Percentiles rank a stretch among this genome's conserved stretches.
These are phyloP conservation scores for Epichloe scottii DNA, from an alignment of 2,329 filamentous ascomycete species.

Conservation along the genomic window DNA sequence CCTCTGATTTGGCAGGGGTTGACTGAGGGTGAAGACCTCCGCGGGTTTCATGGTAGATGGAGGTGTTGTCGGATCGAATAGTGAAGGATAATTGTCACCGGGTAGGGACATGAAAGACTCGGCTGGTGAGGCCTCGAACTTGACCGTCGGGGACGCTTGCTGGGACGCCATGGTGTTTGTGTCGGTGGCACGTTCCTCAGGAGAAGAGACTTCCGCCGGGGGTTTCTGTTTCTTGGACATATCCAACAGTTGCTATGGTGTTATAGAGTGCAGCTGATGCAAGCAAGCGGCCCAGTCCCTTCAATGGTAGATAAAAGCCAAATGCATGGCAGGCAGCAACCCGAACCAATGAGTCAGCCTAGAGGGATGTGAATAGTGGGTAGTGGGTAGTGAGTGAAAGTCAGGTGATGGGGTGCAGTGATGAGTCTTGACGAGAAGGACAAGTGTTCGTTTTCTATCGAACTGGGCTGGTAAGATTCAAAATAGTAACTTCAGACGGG, in stretches of 20 bases:
- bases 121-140: slow-evolving; percentile 40
- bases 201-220: background rate
- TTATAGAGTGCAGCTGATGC: background rate
- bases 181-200: background rate
- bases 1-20: slow-evolving; percentile 15
- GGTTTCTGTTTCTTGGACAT: background rate
- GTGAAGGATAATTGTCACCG: slow-evolving; percentile 34
- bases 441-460: slow-evolving; percentile 2
- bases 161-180: slow-evolving; percentile 24
- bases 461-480: background rate
- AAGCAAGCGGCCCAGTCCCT: slow-evolving; percentile 8
- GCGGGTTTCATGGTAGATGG: slow-evolving; percentile 29
- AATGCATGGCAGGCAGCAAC: slow-evolving; percentile 14
- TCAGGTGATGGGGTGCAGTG: slow-evolving; percentile 9
- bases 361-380: no score
- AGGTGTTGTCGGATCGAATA: slow-evolving; percentile 28
- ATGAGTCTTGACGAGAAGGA: slow-evolving; percentile 10
- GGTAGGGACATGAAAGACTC: slow-evolving; percentile 42
- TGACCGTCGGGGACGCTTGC: slow-evolving; percentile 31
- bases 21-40: slow-evolving; percentile 37
- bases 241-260: slow-evolving; percentile 4
- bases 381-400: slow-evolving; percentile 9
- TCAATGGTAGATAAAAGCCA: slow-evolving; percentile 8
- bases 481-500: background rate
- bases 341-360: slow-evolving; percentile 12